A percentile compares a stretch with the other conserved stretches of the same genome.
Evolutionary conservation across 164 flowering plant species (phyloP).

Genomic region (Nymphaea colorata): DNA sequence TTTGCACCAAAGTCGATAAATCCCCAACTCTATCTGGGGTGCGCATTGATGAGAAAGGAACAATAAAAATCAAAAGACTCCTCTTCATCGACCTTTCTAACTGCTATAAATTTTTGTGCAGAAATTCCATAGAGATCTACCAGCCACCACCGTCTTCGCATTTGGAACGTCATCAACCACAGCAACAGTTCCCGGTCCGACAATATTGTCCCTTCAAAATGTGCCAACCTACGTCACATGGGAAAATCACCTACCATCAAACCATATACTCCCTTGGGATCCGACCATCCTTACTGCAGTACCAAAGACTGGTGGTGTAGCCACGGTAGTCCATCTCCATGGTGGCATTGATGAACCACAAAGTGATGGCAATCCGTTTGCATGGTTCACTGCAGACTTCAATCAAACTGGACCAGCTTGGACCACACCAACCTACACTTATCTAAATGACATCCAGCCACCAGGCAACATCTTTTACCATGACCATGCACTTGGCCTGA

Average conservation of each 20-base stretch:
- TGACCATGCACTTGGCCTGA: constrained; percentile 55
- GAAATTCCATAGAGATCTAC: constrained; percentile 74
- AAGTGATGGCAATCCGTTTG: constrained; percentile 34
- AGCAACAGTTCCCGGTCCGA: constrained; percentile 53
- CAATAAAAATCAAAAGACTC: too few relatives aligned
- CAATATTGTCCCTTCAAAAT: constrained; percentile 36
- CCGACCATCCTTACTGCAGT: constrained; percentile 46
- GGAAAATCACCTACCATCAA: constrained; percentile 38
- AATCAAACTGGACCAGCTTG: constrained; percentile 32
- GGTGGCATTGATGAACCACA: constrained; percentile 39
- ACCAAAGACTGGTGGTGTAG: constrained; percentile 22
- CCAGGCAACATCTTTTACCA: constrained; percentile 19
- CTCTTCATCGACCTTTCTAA: too few relatives aligned
- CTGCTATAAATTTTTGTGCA: constrained; percentile 11
- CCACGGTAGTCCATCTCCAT: constrained; percentile 51
- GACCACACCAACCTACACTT: constrained; percentile 7
- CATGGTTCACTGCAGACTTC: constrained; percentile 48
- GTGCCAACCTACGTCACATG: constrained; percentile 27
- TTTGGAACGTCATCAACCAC: constrained; percentile 25
- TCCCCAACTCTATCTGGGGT: too few relatives aligned
- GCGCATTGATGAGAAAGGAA: too few relatives aligned
- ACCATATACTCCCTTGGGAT: constrained; percentile 53
- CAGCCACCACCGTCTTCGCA: constrained; percentile 42
- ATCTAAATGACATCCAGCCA: background rate
- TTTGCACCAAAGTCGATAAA: too few relatives aligned